Evolutionary conservation across 441 rosid genomes (phyloP), one percentile per base, ranked within the genome.

Genomic region (Dalechampia spathulata): DNA sequence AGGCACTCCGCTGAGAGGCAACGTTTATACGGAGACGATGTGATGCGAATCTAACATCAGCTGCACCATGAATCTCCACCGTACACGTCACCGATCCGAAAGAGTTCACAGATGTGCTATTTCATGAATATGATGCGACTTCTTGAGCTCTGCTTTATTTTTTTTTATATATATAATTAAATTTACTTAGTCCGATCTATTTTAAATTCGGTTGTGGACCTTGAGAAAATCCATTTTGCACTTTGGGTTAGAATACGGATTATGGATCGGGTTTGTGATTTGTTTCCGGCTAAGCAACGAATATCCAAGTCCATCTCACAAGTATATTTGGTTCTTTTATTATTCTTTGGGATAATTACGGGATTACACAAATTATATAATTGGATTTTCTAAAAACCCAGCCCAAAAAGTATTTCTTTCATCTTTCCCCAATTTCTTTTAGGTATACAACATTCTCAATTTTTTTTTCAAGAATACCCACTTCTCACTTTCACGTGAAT

Each of bases 41-140:
- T 5, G 64, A 39, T 63, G 71, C 62, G 76, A 69, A 72, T 85
- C 76, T 61, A 65, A 45, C 13, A 19, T 45, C 1, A 5, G 59
- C 41, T n/a, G 34, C 27, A 32, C 19, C 44, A 69, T 75, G 57
- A 74, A 87, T 90, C 95, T 70, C 49, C 57, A 14, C 84, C 98
- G 81, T 79, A 74, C 96, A 85, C 95, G 92, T 90, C 88, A 82
- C 52, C 79, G 53, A 83, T 81, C 82, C 71, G 49, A n/a, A 11
- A 19, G 20, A 5, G 0, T 7, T 4, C 2, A 36, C 26, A 38
- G 23, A 23, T 47, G 32, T 57, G 60, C 10, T 43, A 4, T 28
- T 42, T 43, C 10, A 4, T 44, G 30, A 30, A 20, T 55, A 19
- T 14, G 51, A 44, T 14, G 51, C 9, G 42, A 57, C 12, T 43